phyloP scores from a whole-genome alignment of 805 yeast species.

The Candida corydali region DNA sequence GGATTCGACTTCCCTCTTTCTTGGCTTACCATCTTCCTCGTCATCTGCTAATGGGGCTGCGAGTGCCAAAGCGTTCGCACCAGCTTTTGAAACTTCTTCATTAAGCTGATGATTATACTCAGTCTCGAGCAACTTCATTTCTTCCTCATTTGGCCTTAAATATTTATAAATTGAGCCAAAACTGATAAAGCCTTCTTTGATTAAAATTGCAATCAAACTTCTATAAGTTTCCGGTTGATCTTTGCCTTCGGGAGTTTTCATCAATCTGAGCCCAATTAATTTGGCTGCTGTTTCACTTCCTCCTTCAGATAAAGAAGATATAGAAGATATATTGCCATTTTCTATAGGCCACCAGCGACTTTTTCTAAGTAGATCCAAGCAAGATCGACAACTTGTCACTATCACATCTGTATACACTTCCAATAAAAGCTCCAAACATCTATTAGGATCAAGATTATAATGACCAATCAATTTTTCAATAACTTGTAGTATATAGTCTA shows the following conservation, averaged over 20 bases:
- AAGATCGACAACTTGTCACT: constrained; percentile 41
- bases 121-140: constrained; percentile 40
- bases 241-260: constrained; percentile 25
- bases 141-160: constrained; percentile 49
- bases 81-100: constrained; percentile 55
- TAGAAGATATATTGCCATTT: constrained; percentile 27
- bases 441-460: constrained; percentile 67
- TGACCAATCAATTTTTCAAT: constrained; percentile 65
- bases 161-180: constrained; percentile 58
- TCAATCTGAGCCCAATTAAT: constrained; percentile 45
- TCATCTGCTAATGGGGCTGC: constrained; percentile 79
- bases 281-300: constrained; percentile 56
- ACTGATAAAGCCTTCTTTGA: constrained; percentile 63
- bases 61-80: constrained; percentile 76
- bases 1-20: constrained; percentile 6
- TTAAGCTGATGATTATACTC: constrained; percentile 45
- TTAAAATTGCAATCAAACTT: constrained; percentile 48
- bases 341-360: constrained; percentile 67
- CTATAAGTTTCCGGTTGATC: constrained; percentile 40
- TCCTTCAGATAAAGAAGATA: constrained; percentile 38
- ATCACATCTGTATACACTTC: constrained; percentile 47
- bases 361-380: constrained; percentile 45
- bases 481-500: constrained; percentile 42
- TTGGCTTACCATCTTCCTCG: constrained; percentile 24
- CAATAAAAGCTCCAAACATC: constrained; percentile 61